phyloP scores from a whole-genome alignment of 2,329 filamentous ascomycete species.

The Orbilia brochopaga region DNA sequence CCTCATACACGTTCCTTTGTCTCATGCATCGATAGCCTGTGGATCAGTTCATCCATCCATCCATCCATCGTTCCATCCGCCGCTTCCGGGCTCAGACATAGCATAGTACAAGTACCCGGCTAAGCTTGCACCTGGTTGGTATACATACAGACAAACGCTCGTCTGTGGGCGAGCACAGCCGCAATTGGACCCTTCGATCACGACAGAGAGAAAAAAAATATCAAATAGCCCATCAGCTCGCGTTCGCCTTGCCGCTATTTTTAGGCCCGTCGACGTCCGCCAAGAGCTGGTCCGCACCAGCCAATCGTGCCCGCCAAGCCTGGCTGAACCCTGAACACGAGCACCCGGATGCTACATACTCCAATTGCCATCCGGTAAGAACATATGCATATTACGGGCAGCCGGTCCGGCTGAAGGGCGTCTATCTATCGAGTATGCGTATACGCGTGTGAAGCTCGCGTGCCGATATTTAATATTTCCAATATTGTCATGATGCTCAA shows the following conservation, averaged over 20 bases:
- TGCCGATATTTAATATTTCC: too few species aligned
- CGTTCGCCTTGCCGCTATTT: conserved; percentile 36
- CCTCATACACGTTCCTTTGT: too few species aligned
- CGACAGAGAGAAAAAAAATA: conserved; percentile 24
- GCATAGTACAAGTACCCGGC: too few species aligned
- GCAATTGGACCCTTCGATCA: conserved; percentile 23
- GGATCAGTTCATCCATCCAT: too few species aligned
- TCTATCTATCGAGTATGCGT: too few species aligned
- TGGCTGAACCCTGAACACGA: background rate
- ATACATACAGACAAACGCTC: background rate
- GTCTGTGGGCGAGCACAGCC: conserved; percentile 40
- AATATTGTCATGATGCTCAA: too few species aligned
- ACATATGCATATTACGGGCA: too few species aligned
- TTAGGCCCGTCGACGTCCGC: conserved; percentile 47
- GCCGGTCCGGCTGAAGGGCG: too few species aligned
- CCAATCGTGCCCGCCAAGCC: conserved; percentile 12
- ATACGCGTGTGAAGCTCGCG: too few species aligned
- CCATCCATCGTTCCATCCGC: conserved; percentile 17
- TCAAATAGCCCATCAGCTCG: conserved; percentile 29
- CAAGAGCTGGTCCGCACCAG: conserved; percentile 19
- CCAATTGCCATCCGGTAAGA: background rate
- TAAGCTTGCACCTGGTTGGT: too few species aligned
- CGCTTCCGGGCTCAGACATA: conserved; percentile 8
- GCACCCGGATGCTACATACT: background rate
- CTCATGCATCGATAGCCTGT: background rate